phyloP scores from a whole-genome alignment of 768 basidiomycete genomes.

The Hericium erinaceus region DNA sequence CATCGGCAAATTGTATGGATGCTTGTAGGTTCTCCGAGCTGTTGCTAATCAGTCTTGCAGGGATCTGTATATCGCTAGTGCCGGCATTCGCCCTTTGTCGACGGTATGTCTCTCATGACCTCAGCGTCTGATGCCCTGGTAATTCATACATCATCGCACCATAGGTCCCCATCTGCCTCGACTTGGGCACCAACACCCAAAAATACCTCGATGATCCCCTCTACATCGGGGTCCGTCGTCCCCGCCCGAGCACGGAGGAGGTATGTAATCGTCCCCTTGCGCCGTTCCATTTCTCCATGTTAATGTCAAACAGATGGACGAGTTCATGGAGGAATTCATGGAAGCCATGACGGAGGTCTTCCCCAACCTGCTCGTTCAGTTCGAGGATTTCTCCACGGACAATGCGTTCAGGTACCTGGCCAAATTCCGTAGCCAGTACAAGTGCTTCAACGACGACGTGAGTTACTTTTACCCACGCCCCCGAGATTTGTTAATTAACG shows the following conservation, averaged over 20 bases:
- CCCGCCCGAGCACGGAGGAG: constrained; percentile 19
- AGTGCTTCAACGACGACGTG: constrained; percentile 82
- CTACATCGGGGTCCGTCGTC: constrained; percentile 72
- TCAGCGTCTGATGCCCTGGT: background rate
- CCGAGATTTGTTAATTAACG: background rate
- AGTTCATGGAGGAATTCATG: constrained; percentile 94
- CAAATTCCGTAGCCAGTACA: constrained; percentile 64
- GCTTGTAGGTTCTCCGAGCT: background rate
- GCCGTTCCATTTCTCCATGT: constrained; percentile 31
- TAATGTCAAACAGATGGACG: constrained; percentile 55
- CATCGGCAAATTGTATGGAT: constrained; percentile 68
- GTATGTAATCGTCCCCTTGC: background rate
- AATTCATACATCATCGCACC: background rate
- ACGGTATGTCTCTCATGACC: constrained; percentile 34
- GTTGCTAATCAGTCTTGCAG: background rate
- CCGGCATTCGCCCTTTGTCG: constrained; percentile 64
- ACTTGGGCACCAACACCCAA: constrained; percentile 85
- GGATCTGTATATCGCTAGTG: constrained; percentile 4
- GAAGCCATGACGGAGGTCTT: constrained; percentile 61
- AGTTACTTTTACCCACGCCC: constrained; percentile 25
- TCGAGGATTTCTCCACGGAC: constrained; percentile 90
- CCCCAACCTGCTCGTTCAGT: constrained; percentile 81
- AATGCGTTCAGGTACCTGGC: constrained; percentile 84
- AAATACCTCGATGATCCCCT: constrained; percentile 76
- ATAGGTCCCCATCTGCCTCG: constrained; percentile 61